Percentiles rank a stretch among this genome's conserved stretches.
These are phyloP conservation scores for Euphorbia tirucalli DNA, from an alignment of 345 rosid species.

Conservation along the genomic window DNA sequence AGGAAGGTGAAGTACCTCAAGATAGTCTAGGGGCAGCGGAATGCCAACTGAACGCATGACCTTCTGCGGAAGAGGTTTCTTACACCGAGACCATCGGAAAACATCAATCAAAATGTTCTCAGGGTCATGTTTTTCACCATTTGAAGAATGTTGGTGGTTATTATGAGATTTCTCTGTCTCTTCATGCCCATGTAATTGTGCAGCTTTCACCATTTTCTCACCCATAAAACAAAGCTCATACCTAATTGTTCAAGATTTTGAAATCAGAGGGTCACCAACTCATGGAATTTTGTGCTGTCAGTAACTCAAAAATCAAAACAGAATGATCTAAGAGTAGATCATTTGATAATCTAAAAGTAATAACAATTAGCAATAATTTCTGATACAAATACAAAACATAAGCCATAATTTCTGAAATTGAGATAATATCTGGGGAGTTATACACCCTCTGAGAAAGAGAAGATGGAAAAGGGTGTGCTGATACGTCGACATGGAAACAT, in stretches of 20 bases:
- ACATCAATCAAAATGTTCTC: constrained; percentile 66
- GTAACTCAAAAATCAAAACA: constrained; percentile 7
- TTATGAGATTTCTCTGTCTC: constrained; percentile 66
- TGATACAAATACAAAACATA: not conserved
- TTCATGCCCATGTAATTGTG: constrained; percentile 51
- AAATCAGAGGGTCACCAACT: constrained; percentile 3
- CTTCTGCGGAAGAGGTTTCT: constrained; percentile 87
- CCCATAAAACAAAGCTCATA: constrained; percentile 92
- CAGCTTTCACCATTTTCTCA: constrained; percentile 73
- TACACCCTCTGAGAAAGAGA: too few species aligned
- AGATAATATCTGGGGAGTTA: too few species aligned
- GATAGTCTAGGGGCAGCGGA: constrained; percentile 77
- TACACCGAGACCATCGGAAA: constrained; percentile 93
- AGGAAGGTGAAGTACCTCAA: constrained; percentile 56
- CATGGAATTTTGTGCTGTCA: not conserved
- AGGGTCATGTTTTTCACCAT: constrained; percentile 68
- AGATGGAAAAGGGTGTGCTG: not conserved
- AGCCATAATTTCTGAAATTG: not conserved
- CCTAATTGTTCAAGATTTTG: constrained; percentile 35
- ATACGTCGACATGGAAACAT: not conserved
- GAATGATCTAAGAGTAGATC: not conserved
- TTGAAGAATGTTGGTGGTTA: constrained; percentile 52
- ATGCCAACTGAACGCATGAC: constrained; percentile 83
- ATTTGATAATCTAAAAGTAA: not conserved
- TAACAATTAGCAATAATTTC: not conserved